phyloP scores from a whole-genome alignment of 495 filamentous ascomycete species.

The Geopyxis carbonaria region DNA sequence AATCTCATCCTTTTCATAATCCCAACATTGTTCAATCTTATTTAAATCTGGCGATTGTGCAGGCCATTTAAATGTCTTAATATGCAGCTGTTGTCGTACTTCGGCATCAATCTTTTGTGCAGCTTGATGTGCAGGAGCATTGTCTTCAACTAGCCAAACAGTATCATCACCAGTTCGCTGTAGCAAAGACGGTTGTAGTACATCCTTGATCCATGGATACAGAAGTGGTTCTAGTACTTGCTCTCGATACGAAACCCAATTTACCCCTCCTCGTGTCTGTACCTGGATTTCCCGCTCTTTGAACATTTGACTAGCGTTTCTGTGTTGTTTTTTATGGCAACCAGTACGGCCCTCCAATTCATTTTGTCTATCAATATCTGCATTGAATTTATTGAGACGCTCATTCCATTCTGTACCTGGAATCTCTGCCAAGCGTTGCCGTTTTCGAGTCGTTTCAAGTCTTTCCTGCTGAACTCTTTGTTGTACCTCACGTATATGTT shows the following conservation, averaged over 20 bases:
- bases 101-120: background rate
- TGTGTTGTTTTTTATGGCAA: background rate
- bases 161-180: background rate
- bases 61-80: conserved; percentile 6
- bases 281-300: background rate
- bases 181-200: background rate
- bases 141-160: conserved; percentile 6
- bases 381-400: background rate
- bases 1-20: conserved; percentile 9
- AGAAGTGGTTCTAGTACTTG: background rate
- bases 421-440: background rate
- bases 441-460: background rate
- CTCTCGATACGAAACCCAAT: conserved; percentile 4
- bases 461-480: background rate
- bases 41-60: background rate
- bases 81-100: background rate
- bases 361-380: background rate
- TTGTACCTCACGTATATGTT: background rate
- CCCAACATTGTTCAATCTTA: conserved; percentile 5
- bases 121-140: background rate
- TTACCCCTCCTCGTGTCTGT: background rate
- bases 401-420: background rate
- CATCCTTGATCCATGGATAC: conserved; percentile 2
- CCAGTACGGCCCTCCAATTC: background rate
- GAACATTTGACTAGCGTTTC: background rate